Evolutionary conservation across 768 basidiomycete genomes (phyloP).

Genomic region (Suillus variegatus): DNA sequence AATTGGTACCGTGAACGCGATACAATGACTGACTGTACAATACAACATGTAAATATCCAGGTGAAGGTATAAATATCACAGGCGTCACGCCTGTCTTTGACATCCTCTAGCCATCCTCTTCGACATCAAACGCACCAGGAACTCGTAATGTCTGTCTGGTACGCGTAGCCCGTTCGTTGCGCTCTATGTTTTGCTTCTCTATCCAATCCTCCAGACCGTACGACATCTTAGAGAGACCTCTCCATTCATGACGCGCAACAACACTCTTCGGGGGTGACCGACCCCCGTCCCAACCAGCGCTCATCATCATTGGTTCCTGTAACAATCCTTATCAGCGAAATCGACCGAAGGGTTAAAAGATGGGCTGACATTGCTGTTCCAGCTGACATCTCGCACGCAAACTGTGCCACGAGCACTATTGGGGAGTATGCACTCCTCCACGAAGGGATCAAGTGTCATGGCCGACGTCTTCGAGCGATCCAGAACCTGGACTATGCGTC

Average conservation of each 20-base stretch:
- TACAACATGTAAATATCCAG: slow-evolving; percentile 1
- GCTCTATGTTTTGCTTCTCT: slow-evolving; percentile 50
- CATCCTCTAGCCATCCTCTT: slow-evolving; percentile 17
- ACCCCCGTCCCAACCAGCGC: slow-evolving; percentile 84
- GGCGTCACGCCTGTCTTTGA: background rate
- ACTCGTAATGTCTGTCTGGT: slow-evolving; percentile 15
- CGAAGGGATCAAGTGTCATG: slow-evolving; percentile 74
- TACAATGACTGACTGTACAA: slow-evolving; percentile 2
- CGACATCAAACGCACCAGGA: slow-evolving; percentile 29
- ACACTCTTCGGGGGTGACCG: slow-evolving; percentile 43
- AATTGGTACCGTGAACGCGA: background rate
- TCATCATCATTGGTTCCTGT: slow-evolving; percentile 89
- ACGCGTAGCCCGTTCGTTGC: slow-evolving; percentile 22
- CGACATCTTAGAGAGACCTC: slow-evolving; percentile 76
- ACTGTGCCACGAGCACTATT: slow-evolving; percentile 33
- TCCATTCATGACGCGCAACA: slow-evolving; percentile 95
- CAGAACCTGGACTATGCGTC: slow-evolving; percentile 77
- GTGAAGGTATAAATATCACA: background rate
- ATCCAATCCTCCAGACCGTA: slow-evolving; percentile 73
- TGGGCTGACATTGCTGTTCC: slow-evolving; percentile 62
- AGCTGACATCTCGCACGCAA: slow-evolving; percentile 92
- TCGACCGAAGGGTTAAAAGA: background rate
- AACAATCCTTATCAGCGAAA: background rate
- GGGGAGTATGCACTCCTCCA: slow-evolving; percentile 42
- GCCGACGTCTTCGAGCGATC: slow-evolving; percentile 77